These are phyloP conservation scores for Phytophthora cryptogea DNA, from an alignment of 352 stramenopile genomes.

Conservation along the genomic window DNA sequence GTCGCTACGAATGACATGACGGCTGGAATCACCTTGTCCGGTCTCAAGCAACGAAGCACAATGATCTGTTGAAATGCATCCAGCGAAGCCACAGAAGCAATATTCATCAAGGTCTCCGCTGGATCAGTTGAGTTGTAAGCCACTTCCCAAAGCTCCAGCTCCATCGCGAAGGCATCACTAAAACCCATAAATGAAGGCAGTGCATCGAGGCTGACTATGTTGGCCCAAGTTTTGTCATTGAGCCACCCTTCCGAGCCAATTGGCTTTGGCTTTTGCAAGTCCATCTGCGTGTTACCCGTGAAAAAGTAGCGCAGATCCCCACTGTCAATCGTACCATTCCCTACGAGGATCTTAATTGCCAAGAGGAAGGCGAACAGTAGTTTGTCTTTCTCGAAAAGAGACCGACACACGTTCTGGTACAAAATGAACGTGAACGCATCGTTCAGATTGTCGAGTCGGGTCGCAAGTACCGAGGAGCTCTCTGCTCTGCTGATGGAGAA, in stretches of 20 bases:
- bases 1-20: conserved; percentile 92
- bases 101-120: conserved; percentile 60
- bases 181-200: conserved; percentile 60
- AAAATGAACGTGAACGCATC: conserved; percentile 95
- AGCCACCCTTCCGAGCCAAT: conserved; percentile 66
- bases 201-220: conserved; percentile 79
- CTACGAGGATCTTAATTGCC: conserved; percentile 92
- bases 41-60: conserved; percentile 90
- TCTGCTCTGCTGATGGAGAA: conserved; percentile 89
- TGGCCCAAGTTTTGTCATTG: conserved; percentile 90
- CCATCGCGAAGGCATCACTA: conserved; percentile 51
- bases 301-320: conserved; percentile 92
- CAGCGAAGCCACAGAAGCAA: conserved; percentile 57
- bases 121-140: conserved; percentile 90
- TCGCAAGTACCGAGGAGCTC: conserved; percentile 71
- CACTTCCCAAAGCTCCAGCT: conserved; percentile 64
- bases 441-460: conserved; percentile 90
- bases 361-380: conserved; percentile 95
- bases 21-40: conserved; percentile 92
- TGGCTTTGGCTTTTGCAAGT: conserved; percentile 81
- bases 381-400: conserved; percentile 97
- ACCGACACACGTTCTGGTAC: conserved; percentile 96
- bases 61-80: conserved; percentile 92
- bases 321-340: conserved; percentile 73
- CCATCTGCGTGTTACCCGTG: conserved; percentile 92